Evolutionary conservation across 306 rosid species (phyloP).

Genomic region (Lathyrus tuberosus): DNA sequence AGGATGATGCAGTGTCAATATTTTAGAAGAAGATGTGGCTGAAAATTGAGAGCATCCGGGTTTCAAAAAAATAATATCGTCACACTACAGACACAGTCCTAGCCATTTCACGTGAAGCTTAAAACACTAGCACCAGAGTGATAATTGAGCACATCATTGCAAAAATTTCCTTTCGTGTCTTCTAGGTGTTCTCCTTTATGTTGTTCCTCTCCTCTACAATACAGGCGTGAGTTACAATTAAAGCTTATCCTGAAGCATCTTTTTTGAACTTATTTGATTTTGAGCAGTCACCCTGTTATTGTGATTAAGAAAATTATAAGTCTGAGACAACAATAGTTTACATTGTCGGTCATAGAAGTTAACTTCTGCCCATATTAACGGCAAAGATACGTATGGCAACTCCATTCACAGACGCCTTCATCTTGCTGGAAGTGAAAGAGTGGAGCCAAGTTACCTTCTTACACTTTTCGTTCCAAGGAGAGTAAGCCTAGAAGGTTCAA

Average conservation of each 20-base stretch:
- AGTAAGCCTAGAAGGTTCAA: too few species aligned
- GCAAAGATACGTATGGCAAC: too few species aligned
- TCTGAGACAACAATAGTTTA: conserved; percentile 8
- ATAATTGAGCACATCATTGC: background rate
- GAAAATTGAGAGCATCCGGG: conserved; percentile 69
- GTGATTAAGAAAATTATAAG: conserved; percentile 40
- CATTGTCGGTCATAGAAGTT: background rate
- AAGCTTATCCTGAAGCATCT: conserved; percentile 36
- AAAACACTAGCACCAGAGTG: conserved; percentile 27
- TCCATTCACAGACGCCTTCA: too few species aligned
- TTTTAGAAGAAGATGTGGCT: conserved; percentile 91
- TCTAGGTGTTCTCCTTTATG: conserved; percentile 29
- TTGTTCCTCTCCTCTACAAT: conserved; percentile 34
- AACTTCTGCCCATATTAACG: background rate
- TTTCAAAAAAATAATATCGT: conserved; percentile 47
- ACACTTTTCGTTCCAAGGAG: too few species aligned
- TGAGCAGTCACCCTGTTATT: conserved; percentile 8
- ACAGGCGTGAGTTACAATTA: conserved; percentile 35
- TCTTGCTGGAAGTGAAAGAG: too few species aligned
- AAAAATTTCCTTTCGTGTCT: conserved; percentile 31
- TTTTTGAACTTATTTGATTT: conserved; percentile 37
- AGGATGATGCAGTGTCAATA: conserved; percentile 59
- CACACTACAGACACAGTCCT: background rate
- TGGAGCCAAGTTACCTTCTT: too few species aligned
- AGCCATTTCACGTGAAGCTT: conserved; percentile 9